phyloP scores from a whole-genome alignment of 1,139 yeast species.

The Kodamaea anthophila region DNA sequence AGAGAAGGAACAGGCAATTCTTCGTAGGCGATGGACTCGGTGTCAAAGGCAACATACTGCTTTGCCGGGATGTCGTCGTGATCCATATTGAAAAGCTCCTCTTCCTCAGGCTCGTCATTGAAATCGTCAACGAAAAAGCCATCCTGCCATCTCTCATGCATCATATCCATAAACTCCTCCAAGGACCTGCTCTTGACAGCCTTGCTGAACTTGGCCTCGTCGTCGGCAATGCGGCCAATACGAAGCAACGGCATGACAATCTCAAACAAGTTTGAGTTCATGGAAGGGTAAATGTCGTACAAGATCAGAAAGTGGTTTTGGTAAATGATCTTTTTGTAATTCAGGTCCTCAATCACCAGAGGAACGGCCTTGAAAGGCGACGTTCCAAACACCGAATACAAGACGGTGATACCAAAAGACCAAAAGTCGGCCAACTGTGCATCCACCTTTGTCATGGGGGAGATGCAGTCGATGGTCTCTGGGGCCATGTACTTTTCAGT shows the following conservation, averaged over 20 bases:
- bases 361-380: constrained; percentile 33
- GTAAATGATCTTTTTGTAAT: constrained; percentile 34
- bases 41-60: constrained; percentile 2
- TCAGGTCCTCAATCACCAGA: constrained; percentile 25
- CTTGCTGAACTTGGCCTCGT: constrained; percentile 17
- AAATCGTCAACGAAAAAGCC: constrained; percentile 35
- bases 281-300: constrained; percentile 38
- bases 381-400: constrained; percentile 46
- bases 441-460: constrained; percentile 28
- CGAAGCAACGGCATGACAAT: constrained; percentile 30
- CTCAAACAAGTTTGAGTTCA: constrained; percentile 32
- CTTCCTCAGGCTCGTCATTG: constrained; percentile 10
- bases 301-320: constrained; percentile 29
- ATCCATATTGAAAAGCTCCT: constrained; percentile 28
- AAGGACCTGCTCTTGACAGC: constrained; percentile 26
- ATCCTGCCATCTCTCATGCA: constrained; percentile 24
- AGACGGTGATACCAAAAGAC: constrained; percentile 39
- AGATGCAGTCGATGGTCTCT: constrained; percentile 23
- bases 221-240: constrained; percentile 31
- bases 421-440: constrained; percentile 28
- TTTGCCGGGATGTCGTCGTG: constrained; percentile 17
- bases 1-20: constrained; percentile 5
- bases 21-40: constrained; percentile 1
- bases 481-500: constrained; percentile 58
- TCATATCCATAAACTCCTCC: constrained; percentile 22